Conservation (phyloP, 2,329 filamentous ascomycete genomes). For the Fusarium oligoseptatum region DNA sequence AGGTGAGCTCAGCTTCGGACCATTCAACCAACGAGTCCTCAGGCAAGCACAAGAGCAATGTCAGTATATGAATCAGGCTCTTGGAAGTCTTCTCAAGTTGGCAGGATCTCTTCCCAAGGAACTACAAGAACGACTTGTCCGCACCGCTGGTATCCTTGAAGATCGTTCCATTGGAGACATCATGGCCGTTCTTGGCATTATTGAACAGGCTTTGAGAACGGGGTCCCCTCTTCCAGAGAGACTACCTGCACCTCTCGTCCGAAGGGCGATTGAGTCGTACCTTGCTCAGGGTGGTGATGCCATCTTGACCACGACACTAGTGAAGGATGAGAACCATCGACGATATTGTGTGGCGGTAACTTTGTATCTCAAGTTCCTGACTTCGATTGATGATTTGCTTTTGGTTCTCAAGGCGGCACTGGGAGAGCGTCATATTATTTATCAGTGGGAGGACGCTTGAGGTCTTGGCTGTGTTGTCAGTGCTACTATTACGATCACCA, state of each 20-base stretch:
- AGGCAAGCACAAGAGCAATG: slow-evolving; percentile 48
- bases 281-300: slow-evolving; percentile 35
- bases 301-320: slow-evolving; percentile 49
- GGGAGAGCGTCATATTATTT: slow-evolving; percentile 57
- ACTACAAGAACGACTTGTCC: slow-evolving; percentile 56
- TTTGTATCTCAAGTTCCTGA: slow-evolving; percentile 59
- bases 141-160: slow-evolving; percentile 55
- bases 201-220: slow-evolving; percentile 62
- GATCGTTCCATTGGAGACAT: slow-evolving; percentile 61
- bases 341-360: slow-evolving; percentile 61
- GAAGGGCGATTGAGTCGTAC: slow-evolving; percentile 50
- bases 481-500: neutral
- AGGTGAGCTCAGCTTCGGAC: slow-evolving; percentile 48
- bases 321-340: slow-evolving; percentile 58
- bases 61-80: slow-evolving; percentile 51
- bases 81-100: slow-evolving; percentile 49
- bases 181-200: slow-evolving; percentile 63
- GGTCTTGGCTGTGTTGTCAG: neutral
- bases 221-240: slow-evolving; percentile 62
- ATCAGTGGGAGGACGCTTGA: slow-evolving; percentile 44
- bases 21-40: slow-evolving; percentile 49
- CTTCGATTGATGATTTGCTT: slow-evolving; percentile 59
- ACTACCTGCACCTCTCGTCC: slow-evolving; percentile 61
- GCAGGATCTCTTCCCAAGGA: slow-evolving; percentile 55
- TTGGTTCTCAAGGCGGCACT: slow-evolving; percentile 58